A percentile compares a stretch with the other conserved stretches of the same genome.
These are phyloP conservation scores for sweet orange (Citrus sinensis) DNA, from an alignment of 345 rosid genomes.

Conservation along the genomic window DNA sequence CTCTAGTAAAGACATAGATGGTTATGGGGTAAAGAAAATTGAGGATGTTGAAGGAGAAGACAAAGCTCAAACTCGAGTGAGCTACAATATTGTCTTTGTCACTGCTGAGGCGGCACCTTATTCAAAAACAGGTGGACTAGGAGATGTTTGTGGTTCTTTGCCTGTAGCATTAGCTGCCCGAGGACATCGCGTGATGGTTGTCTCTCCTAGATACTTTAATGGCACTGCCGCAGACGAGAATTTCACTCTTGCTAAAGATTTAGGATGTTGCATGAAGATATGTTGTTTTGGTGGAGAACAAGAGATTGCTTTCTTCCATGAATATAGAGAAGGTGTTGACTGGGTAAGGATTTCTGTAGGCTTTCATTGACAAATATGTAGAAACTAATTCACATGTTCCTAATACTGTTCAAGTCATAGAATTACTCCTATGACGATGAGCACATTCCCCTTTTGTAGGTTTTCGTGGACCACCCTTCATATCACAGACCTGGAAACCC, in stretches of 20 bases:
- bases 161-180: slow-evolving; percentile 71
- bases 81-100: slow-evolving; percentile 65
- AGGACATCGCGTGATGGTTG: slow-evolving; percentile 95
- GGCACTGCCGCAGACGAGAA: slow-evolving; percentile 58
- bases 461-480: slow-evolving; percentile 80
- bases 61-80: slow-evolving; percentile 28
- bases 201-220: slow-evolving; percentile 74
- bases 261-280: slow-evolving; percentile 40
- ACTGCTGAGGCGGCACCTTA: slow-evolving; percentile 95
- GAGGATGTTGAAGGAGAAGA: slow-evolving; percentile 28
- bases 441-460: slow-evolving; percentile 35
- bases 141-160: slow-evolving; percentile 97
- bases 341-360: slow-evolving; percentile 56
- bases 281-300: slow-evolving; percentile 78
- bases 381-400: slow-evolving; percentile 3
- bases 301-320: slow-evolving; percentile 81
- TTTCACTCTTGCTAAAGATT: slow-evolving; percentile 44
- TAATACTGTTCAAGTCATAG: background rate
- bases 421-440: background rate
- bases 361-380: background rate
- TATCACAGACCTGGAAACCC: slow-evolving; percentile 94
- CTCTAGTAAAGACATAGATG: slow-evolving; percentile 22
- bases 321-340: slow-evolving; percentile 84
- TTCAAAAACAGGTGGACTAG: slow-evolving; percentile 94
- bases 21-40: slow-evolving; percentile 29